Percentiles rank a stretch among this genome's conserved stretches.
These are phyloP conservation scores for Phytopythium sindhum DNA, from an alignment of 352 stramenopile species.

Conservation along the genomic window DNA sequence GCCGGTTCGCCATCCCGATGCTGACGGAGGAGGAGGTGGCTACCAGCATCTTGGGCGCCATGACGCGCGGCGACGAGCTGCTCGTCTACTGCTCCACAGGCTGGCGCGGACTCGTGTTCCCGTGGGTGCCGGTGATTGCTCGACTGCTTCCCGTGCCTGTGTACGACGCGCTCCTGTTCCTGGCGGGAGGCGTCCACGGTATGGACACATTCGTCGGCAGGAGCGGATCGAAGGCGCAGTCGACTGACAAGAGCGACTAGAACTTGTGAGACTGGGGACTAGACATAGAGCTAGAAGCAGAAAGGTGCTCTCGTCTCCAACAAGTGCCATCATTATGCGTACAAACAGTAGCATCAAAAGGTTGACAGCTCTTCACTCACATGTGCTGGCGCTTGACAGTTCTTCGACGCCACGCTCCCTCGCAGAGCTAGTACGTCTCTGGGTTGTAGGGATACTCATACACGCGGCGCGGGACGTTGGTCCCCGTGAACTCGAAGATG, in stretches of 20 bases:
- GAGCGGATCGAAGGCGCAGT: background rate
- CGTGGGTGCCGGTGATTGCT: constrained; percentile 46
- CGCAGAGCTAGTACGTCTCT: background rate
- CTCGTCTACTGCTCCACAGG: constrained; percentile 64
- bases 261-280: background rate
- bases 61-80: constrained; percentile 46
- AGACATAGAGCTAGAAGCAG: background rate
- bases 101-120: constrained; percentile 47
- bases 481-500: background rate
- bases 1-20: constrained; percentile 42
- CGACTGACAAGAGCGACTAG: background rate
- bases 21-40: constrained; percentile 47
- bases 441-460: background rate
- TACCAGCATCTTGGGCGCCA: constrained; percentile 48
- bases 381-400: no score
- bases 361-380: no score
- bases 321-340: no score
- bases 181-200: constrained; percentile 60
- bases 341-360: no score
- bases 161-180: constrained; percentile 47
- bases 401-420: no score
- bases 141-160: constrained; percentile 50
- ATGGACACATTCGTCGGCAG: constrained; percentile 75
- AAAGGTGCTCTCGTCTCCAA: no score
- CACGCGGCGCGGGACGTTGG: background rate